Evolutionary conservation across 441 rosid genomes (phyloP), one percentile per base, ranked within the genome.

Genomic region (Populus hybrid): DNA sequence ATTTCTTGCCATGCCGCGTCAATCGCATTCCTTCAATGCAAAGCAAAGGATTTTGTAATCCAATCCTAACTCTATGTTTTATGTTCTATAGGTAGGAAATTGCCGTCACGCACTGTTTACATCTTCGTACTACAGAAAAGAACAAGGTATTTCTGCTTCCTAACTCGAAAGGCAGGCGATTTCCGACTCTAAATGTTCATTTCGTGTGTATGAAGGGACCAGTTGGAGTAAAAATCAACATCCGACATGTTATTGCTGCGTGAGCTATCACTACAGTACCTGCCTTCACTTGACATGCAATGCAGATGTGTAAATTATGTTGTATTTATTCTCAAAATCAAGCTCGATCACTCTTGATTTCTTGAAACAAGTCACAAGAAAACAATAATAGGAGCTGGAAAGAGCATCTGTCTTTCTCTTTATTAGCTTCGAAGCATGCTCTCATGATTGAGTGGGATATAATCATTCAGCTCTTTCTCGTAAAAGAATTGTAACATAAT

Each of bases 381-480:
- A 80, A 78, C 80, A 80, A 80, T 66, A 69, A 59, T 42, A 78
- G 71, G 64, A 80, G 78, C 81, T 71, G 84, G 82, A 80, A 81
- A 73, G 50, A 59, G 40, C 24, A 24, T 72, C 75, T 71, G 57
- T 74, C 65, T 59, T 11, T 26, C 28, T 38, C 71, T 88, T 81
- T 84, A 78, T 86, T 90, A 84, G 91, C 95, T 91, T 91, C 91
- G 84, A 91, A 90, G 93, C 88, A 88, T 87, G 91, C 84, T 85
- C 86, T 89, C 89, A 88, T 91, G 84, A 91, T 91, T 82, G 86
- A 70, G 66, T 53, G 83, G 76, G 81, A 77, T 77, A 61, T 72
- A 40, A 77, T 83, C 85, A 86, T 83, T 73, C 80, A 65, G 64
- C 73, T 16, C 69, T 64, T 71, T 72, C 34, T 82, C 83, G 70